Base-by-base conservation (phyloP, 2,329 filamentous ascomycete species). In the Sclerotinia spermophila region DNA sequence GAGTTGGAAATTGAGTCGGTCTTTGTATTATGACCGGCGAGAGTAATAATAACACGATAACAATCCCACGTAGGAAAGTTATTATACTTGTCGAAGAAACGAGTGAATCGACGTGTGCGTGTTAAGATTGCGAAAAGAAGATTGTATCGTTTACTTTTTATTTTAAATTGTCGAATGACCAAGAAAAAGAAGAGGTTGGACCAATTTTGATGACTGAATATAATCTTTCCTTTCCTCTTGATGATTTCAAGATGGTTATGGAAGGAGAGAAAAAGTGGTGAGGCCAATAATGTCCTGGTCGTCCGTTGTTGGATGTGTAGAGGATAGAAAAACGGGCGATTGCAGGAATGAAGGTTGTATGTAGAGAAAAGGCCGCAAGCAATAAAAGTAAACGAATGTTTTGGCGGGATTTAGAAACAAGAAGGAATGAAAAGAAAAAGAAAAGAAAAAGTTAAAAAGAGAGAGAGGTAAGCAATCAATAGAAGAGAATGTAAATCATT, bases 401-500 rank as follows among this genome's bases (percentile, higher is more conserved):
- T 27, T 19, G 44, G 42, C n/a, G 51, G 35, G 10, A 38, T 64
- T 51, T 4, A 53, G 60, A 55, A 61, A 68, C 24, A 35, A 42
- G 56, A 55, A 67, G 33, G 56, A 58, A 68, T 59, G 66, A 33
- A 53, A n/a, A n/a, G n/a, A n/a, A n/a, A n/a, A n/a, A n/a, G n/a
- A n/a, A 53, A 56, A 59, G 62, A 60, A 69, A 62, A 58, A 55
- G 53, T 51, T 40, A 42, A 33, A 58, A 62, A 45, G 56, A 64
- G 42, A 45, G 40, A 58, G 62, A 60, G 55, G 45, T 53, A 60
- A 65, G 45, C 44, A 53, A 62, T 72, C 53, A 70, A 42, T 42
- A 56, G n/a, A 70, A 73, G 73, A 70, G 72, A 73, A 71, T 67
- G 71, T 66, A 64, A 72, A 55, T 67, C 73, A 74, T 74, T 69